Evolutionary conservation across 208 protist species (phyloP), one percentile per base, ranked within the genome.

Genomic region (Strigomonas galati): DNA sequence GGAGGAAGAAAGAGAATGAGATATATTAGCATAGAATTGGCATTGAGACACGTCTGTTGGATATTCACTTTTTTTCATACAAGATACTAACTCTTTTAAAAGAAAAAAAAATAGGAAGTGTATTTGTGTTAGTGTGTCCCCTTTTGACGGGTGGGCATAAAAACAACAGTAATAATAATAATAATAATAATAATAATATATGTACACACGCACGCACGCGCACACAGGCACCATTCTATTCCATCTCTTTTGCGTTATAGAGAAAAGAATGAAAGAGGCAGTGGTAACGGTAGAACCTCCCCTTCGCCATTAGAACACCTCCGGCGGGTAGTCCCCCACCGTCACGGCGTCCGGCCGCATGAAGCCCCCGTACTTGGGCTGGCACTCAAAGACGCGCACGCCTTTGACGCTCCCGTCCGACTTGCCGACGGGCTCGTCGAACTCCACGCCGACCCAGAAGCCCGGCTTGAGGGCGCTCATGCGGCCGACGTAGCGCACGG

Each of bases 341-440:
- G 84, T 75, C 40, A 97, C 87, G 56, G 94, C 76, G 56, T 95
- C 86, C 0, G 93, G 93, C 19, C 89, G 87, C 60, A 95, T 68
- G 57, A 97, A 91, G 23, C 88, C 92, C 9, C 89, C 93, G 71
- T 96, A 95, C 51, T 76, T 48, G 10, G 79, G 76, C 59, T 67
- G 62, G 62, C 93, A 97, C 54, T 82, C 67, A 68, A 98, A 98
- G 30, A 97, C 91, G 49, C 62, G 57, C 24, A 76, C 78, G 4
- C 91, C 92, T 68, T 98, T 98, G 23, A 97, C 91, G 17, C 78
- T 78, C 28, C 97, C 97, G 69, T 98, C 84, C 23, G 92, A 93
- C 62, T 98, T 98, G 19, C 97, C 97, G 1, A 97, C 76, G 40
- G 97, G 97, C 71, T 98, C 91, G 62, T 98, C 96, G 28, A 98